Evolutionary conservation across 768 basidiomycete genomes (phyloP).

Genomic region (Cystobasidium onofrii): DNA sequence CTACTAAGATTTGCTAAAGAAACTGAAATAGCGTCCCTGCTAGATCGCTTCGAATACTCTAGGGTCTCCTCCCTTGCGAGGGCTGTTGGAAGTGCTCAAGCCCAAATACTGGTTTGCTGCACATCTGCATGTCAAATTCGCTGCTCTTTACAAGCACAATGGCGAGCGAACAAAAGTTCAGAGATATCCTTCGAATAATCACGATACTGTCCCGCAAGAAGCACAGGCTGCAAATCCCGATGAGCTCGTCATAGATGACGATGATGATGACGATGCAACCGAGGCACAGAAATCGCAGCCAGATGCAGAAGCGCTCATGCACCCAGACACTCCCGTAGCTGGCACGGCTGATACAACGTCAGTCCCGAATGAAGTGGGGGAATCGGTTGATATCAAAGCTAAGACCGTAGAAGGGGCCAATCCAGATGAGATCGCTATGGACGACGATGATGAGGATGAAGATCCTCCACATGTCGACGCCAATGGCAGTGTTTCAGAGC

Average conservation of each 20-base stretch:
- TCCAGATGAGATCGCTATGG: conserved; percentile 54
- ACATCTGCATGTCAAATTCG: conserved; percentile 79
- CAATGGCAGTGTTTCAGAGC: not conserved
- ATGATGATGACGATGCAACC: conserved; percentile 23
- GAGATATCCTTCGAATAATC: conserved; percentile 4
- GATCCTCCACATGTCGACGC: conserved; percentile 32
- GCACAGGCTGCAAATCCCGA: conserved; percentile 41
- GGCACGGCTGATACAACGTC: not conserved
- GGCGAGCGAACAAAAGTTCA: conserved; percentile 33
- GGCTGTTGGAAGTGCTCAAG: conserved; percentile 60
- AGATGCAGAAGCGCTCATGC: not conserved
- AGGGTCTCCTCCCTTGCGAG: conserved; percentile 79
- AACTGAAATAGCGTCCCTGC: not conserved
- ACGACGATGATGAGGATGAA: conserved; percentile 44
- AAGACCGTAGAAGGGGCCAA: conserved; percentile 11
- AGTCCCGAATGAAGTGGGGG: not conserved
- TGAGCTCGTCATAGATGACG: conserved; percentile 43
- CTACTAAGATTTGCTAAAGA: not conserved
- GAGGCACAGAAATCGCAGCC: not conserved
- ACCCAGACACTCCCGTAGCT: not conserved
- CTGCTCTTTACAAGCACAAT: conserved; percentile 51
- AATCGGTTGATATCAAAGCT: not conserved
- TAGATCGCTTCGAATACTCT: conserved; percentile 57
- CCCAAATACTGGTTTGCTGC: conserved; percentile 89
- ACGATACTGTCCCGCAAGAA: not conserved